A percentile compares a stretch with the other conserved stretches of the same genome.
Conservation (phyloP, 2,329 filamentous ascomycete species). For the Paradendryphiella salina region DNA sequence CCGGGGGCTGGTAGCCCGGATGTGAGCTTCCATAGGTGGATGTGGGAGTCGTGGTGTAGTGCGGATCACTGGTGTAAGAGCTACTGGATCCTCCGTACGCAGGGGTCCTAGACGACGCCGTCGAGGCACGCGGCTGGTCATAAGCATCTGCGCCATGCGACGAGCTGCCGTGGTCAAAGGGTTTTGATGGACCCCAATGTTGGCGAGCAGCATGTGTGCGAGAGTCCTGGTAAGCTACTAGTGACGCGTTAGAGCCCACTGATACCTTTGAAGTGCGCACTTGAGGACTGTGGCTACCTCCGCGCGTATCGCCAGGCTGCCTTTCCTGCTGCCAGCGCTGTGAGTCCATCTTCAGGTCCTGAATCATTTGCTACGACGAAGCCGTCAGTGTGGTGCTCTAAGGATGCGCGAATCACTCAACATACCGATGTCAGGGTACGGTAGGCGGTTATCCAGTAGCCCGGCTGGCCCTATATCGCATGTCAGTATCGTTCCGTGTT, state of each 20-base stretch:
- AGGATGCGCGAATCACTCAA: constrained; percentile 1
- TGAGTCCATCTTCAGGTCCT: constrained; percentile 54
- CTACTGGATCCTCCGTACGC: constrained; percentile 22
- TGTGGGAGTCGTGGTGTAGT: constrained; percentile 41
- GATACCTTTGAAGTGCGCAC: constrained; percentile 48
- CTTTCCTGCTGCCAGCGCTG: constrained; percentile 49
- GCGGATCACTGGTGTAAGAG: constrained; percentile 33
- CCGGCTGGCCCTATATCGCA: constrained; percentile 46
- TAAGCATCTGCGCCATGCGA: constrained; percentile 21
- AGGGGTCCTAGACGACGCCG: constrained; percentile 19
- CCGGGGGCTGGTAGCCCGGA: constrained; percentile 31
- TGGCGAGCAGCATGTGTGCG: constrained; percentile 50
- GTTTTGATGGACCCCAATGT: constrained; percentile 46
- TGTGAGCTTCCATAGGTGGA: constrained; percentile 33
- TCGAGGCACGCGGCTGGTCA: constrained; percentile 20
- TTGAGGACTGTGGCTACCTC: constrained; percentile 53
- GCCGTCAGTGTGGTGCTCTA: constrained; percentile 24
- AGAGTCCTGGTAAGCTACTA: constrained; percentile 51
- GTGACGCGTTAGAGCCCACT: constrained; percentile 51
- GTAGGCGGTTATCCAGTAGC: constrained; percentile 58
- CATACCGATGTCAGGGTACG: constrained; percentile 55
- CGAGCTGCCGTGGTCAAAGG: constrained; percentile 23
- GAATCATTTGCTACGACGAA: constrained; percentile 51
- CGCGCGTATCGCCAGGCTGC: constrained; percentile 46
- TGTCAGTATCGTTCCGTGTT: constrained; percentile 8